Base-by-base conservation (phyloP, 1,284 basidiomycete genomes). In the Pseudozyma sp. region DNA sequence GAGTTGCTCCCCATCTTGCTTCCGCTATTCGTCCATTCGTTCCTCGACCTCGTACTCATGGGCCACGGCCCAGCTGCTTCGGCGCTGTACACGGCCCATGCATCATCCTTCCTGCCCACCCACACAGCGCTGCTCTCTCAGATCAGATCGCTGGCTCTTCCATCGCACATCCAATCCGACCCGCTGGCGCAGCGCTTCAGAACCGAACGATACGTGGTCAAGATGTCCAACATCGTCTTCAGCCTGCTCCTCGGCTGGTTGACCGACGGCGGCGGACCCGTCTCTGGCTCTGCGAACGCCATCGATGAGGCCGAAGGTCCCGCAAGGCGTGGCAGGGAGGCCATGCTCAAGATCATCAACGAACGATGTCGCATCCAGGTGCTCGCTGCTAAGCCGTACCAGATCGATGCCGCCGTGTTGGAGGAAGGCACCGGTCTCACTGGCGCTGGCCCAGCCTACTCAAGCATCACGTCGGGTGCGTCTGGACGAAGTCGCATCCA, bases 21-120 rank as follows among this genome's bases (percentile, higher is more conserved):
- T 81, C 97, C 97, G 5, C 92, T 99, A 68, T 99, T 98, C 84
- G 94, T 93, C 44, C 94, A 99, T 85, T 97, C 97, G 81, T 98
- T 96, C 85, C 88, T 99, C 37, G 95, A 98, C 84, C 88, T 99
- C 50, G 91, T 98, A 56, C 90, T 94, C 79, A 90, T 92, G 68
- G 94, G 93, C 5, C 94, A 93, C 85, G 91, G 92, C 76, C 92
- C 94, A 77, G 92, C 94, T 19, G 81, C 80, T 14, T 87, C 90
- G 33, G 87, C 88, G 43, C 94, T 97, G 86, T 93, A 90, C 85
- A 85, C 88, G 16, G 88, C 88, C 4, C 92, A 94, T 81, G 89
- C 92, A 4, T 85, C 88, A 2, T 90, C 91, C 1, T 88, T 97
- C 67, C 87, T 89, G n/a, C 85, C 89, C 0, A 81, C 88, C 7